phyloP scores from a whole-genome alignment of 345 rosid genomes.

The Geranium brycei region DNA sequence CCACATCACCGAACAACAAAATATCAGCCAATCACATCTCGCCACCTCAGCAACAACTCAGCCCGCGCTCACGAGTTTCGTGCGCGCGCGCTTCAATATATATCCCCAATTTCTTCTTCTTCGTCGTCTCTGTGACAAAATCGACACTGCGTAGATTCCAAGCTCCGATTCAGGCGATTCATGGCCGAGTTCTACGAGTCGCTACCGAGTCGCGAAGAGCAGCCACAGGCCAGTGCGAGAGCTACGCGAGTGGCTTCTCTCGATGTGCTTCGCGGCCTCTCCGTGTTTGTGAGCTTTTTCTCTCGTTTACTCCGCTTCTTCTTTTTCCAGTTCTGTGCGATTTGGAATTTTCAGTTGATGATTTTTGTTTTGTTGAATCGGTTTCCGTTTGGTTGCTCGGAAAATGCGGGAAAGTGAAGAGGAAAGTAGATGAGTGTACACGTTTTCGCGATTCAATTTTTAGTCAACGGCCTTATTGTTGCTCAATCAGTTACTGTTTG shows the following conservation, averaged over 20 bases:
- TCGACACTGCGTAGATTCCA: background rate
- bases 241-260: constrained; percentile 27
- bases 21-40: background rate
- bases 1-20: background rate
- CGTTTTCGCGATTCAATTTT: no score
- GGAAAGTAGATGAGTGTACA: no score
- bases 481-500: background rate
- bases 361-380: no score
- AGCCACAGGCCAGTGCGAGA: constrained; percentile 1
- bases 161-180: background rate
- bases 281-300: constrained; percentile 26
- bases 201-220: constrained; percentile 7
- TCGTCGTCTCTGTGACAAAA: background rate
- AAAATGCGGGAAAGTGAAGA: no score
- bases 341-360: no score
- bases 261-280: constrained; percentile 42
- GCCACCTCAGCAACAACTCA: background rate
- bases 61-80: background rate
- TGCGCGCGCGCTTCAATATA: background rate
- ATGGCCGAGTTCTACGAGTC: constrained; percentile 15
- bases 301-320: background rate
- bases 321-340: background rate
- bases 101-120: background rate
- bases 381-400: no score
- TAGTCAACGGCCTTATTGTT: no score